Evolutionary conservation across 768 basidiomycete genomes (phyloP), one percentile per base, ranked within the genome.

Genomic region (Fomitopsis pulvina): DNA sequence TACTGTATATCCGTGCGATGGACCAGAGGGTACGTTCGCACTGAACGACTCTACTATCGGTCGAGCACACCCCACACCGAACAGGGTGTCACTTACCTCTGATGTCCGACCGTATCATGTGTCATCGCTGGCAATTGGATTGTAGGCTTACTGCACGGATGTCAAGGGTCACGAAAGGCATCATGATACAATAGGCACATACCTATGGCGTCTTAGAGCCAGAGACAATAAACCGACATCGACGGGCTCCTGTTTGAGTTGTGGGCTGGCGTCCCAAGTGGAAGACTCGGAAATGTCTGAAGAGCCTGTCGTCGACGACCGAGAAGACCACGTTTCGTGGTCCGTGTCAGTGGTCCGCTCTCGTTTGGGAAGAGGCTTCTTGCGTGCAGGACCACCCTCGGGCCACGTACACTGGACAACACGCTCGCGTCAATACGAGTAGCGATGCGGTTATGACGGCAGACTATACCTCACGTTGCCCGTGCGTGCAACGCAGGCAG

Each of bases 401-500:
- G 88, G 88, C 88, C 88, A 91, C 44, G 81, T 86, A 63, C 88
- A 90, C 88, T 54, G 48, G 40, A 42, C 41, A n/a, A n/a, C n/a
- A 44, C n/a, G n/a, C n/a, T n/a, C n/a, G n/a, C 39, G 41, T 34
- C 41, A 22, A 24, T n/a, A 28, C n/a, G 12, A 11, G 30, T 12
- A 16, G 16, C 18, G 30, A 7, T n/a, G n/a, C n/a, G n/a, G 30
- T 20, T 16, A 14, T 28, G 21, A 14, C 14, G 9, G 16, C 3
- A 37, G 18, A 14, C 66, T 81, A 47, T 66, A 88, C 89, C 58
- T 91, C 87, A 66, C 90, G 76, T 60, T 91, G 86, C 9, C 87
- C 85, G 66, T 90, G 88, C 22, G 82, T 79, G 60, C 92, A 95
- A 29, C 91, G 81, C 73, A 82, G 81, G 70, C 92, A 95, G 50